Percentiles rank a stretch among this genome's conserved stretches.
phyloP scores from a whole-genome alignment of 2,329 filamentous ascomycete species.

The Xylariaceae sp. region DNA sequence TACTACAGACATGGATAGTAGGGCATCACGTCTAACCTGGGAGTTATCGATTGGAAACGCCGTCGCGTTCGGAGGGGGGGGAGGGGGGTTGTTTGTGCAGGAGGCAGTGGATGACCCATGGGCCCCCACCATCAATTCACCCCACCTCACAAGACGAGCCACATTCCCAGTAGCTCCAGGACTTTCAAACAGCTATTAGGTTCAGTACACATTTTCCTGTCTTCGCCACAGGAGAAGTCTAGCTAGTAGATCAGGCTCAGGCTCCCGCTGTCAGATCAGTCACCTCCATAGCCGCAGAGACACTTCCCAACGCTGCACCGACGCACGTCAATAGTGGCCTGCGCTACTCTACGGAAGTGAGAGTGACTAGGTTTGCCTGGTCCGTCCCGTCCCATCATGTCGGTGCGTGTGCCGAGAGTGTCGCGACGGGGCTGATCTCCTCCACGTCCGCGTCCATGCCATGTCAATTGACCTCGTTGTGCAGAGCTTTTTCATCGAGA shows the following conservation, averaged over 20 bases:
- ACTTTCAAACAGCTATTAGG: too few relatives aligned
- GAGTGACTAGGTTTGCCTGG: slow-evolving; percentile 1
- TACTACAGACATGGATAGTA: slow-evolving; percentile 12
- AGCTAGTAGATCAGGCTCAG: neutral
- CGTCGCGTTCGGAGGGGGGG: too few relatives aligned
- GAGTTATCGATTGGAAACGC: slow-evolving; percentile 10
- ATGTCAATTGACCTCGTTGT: slow-evolving; percentile 13
- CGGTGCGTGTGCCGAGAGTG: slow-evolving; percentile 19
- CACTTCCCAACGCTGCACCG: neutral
- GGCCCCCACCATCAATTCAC: too few relatives aligned
- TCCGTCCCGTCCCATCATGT: slow-evolving; percentile 19
- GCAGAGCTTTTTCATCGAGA: slow-evolving; percentile 69
- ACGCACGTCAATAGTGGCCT: neutral
- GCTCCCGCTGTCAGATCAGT: slow-evolving; percentile 8
- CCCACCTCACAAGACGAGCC: too few relatives aligned
- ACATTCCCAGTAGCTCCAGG: too few relatives aligned
- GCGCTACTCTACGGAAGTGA: neutral
- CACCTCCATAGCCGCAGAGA: slow-evolving; percentile 6
- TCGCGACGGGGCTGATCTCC: neutral
- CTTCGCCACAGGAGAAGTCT: slow-evolving; percentile 1
- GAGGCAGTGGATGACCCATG: too few relatives aligned
- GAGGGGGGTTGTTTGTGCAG: too few relatives aligned
- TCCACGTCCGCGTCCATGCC: too few relatives aligned
- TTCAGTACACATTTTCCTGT: too few relatives aligned
- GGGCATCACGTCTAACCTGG: too few relatives aligned